phyloP scores from a whole-genome alignment of 2,329 filamentous ascomycete species.

The Penicillium janthinellum region DNA sequence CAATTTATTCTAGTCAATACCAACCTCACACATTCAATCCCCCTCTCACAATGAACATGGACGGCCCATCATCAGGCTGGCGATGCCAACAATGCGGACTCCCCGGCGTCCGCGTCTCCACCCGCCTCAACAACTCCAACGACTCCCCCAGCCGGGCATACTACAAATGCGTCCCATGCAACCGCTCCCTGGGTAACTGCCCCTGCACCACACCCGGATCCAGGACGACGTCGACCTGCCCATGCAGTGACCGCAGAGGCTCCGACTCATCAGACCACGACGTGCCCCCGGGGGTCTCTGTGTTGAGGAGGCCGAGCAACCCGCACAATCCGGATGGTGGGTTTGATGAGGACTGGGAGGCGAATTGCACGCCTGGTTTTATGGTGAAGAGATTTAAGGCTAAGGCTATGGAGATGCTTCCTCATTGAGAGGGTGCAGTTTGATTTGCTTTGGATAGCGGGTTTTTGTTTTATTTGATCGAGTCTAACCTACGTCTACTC shows the following conservation, averaged over 20 bases:
- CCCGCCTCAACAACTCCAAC: neutral
- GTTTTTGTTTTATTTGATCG: neutral
- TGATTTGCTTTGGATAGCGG: neutral
- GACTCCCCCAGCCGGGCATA: conserved; percentile 7
- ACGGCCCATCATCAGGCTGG: conserved; percentile 9
- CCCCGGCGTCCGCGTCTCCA: conserved; percentile 16
- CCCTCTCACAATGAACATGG: conserved; percentile 5
- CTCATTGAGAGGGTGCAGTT: neutral
- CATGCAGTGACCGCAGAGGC: conserved; percentile 13
- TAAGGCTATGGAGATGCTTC: conserved; percentile 12
- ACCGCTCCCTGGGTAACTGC: conserved; percentile 17
- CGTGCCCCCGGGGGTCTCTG: conserved; percentile 7
- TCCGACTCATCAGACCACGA: conserved; percentile 11
- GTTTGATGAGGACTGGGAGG: conserved; percentile 22
- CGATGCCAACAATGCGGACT: conserved; percentile 19
- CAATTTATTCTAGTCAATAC: neutral
- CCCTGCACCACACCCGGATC: conserved; percentile 19
- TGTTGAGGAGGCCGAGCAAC: conserved; percentile 6
- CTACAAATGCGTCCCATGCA: conserved; percentile 22
- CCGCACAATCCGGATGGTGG: conserved; percentile 17
- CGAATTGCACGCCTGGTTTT: conserved; percentile 20
- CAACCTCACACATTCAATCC: neutral
- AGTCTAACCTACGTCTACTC: neutral
- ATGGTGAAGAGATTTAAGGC: conserved; percentile 23
- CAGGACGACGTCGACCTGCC: conserved; percentile 16